Evolutionary conservation across 352 stramenopile genomes (phyloP), one percentile per base, ranked within the genome.

Genomic region (Elongisporangium undulatum): DNA sequence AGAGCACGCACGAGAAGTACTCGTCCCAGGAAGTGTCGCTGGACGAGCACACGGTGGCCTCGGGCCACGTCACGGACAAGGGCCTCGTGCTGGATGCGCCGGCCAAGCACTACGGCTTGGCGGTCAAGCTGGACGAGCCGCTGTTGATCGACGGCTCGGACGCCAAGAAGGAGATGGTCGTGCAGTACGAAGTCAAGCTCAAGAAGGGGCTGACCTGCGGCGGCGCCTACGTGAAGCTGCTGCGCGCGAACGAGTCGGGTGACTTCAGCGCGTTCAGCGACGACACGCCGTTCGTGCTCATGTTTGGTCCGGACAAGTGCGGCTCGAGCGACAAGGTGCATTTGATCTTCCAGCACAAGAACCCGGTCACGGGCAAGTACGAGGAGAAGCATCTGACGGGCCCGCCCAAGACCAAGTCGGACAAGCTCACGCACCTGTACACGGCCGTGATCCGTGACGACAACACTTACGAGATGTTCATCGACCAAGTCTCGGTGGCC

Each of bases 251-350:
- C n/a, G 58, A 73, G 6, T 51, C 72, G 8, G 61, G 64, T 3
- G 72, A 90, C 60, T 79, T 83, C 20, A 77, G 65, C n/a, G 62
- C 73, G 49, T 90, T 97, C 54, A 86, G 82, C 55, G 85, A 97
- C 66, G 62, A 76, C 26, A 93, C 90, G 51, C 93, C 92, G 24
- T 98, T 97, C 62, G 83, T 90, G 57, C 87, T 98, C 72, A 98
- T 98, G 95, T 98, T 98, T 72, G 95, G 95, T 0, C 95, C 95
- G 1, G 95, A 98, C 71, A 96, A 96, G 61, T 98, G 95, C 66
- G 94, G 94, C 45, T 66, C 74, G 13, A 98, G 74, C 65, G 93
- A 98, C 71, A 98, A 98, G 67, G 85, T 97, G 58, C 95, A 98
- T 59, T 91, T 98, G 24, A 98, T 98, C 61, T 92, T 98, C 67